phyloP scores from a whole-genome alignment of 2,329 filamentous ascomycete genomes.

The Teratosphaeria destructans region DNA sequence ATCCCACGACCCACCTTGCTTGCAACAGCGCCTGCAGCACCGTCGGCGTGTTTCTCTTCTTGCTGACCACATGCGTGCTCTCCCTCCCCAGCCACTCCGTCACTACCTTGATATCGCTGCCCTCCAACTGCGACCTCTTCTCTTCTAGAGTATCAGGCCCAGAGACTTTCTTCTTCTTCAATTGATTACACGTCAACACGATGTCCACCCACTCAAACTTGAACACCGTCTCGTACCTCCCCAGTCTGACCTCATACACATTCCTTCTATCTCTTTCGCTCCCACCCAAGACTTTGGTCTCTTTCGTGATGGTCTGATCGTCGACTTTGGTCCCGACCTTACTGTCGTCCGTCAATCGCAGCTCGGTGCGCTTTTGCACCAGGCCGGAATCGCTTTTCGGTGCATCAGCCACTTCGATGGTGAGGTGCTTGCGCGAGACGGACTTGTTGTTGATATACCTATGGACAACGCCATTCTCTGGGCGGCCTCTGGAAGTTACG shows the following conservation, averaged over 20 bases:
- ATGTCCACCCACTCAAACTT: conserved; percentile 59
- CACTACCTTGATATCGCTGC: conserved; percentile 79
- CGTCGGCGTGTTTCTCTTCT: conserved; percentile 81
- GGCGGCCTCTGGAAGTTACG: conserved; percentile 28
- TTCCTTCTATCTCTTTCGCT: conserved; percentile 42
- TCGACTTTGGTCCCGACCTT: conserved; percentile 77
- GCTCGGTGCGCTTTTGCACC: conserved; percentile 52
- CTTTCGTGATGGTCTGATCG: conserved; percentile 54
- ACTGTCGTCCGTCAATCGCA: conserved; percentile 72
- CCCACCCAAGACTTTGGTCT: conserved; percentile 45
- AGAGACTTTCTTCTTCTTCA: conserved; percentile 35
- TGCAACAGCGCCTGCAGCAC: conserved; percentile 79
- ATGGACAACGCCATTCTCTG: conserved; percentile 30
- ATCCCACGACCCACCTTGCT: conserved; percentile 64
- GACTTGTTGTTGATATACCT: conserved; percentile 67
- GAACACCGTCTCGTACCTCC: conserved; percentile 50
- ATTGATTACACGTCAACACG: conserved; percentile 69
- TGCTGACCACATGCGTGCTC: conserved; percentile 82
- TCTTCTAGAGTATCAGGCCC: conserved; percentile 46
- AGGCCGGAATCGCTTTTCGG: conserved; percentile 49
- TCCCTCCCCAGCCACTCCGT: conserved; percentile 57
- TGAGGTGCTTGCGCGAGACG: conserved; percentile 81
- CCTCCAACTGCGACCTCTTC: conserved; percentile 59
- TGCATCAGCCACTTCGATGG: conserved; percentile 60
- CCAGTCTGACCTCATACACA: conserved; percentile 50